Conservation (phyloP, 2,329 filamentous ascomycete genomes). For the Stemphylium beticola region DNA sequence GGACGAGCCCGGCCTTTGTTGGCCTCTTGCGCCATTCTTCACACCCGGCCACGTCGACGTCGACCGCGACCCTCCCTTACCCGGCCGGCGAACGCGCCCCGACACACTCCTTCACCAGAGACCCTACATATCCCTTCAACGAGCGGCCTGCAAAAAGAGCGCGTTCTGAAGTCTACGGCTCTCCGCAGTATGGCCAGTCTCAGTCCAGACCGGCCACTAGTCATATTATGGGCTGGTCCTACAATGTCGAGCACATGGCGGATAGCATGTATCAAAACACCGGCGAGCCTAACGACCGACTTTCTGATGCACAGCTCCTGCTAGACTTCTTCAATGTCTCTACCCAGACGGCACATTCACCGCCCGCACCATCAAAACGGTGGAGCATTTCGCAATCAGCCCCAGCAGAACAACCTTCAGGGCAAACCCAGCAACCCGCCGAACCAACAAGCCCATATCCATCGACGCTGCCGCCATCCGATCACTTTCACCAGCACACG, state of each 20-base stretch:
- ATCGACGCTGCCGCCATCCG: conserved; percentile 9
- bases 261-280: conserved; percentile 42
- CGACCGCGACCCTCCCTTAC: conserved; percentile 27
- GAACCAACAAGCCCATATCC: conserved; percentile 20
- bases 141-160: conserved; percentile 66
- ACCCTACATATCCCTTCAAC: conserved; percentile 22
- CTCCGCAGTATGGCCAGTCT: conserved; percentile 46
- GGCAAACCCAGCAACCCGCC: conserved; percentile 12
- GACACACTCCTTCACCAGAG: conserved; percentile 26
- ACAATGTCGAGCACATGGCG: conserved; percentile 49
- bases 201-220: conserved; percentile 56
- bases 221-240: conserved; percentile 50
- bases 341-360: conserved; percentile 36
- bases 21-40: conserved; percentile 31
- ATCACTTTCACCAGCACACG: conserved; percentile 14
- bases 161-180: conserved; percentile 63
- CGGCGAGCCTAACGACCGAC: conserved; percentile 42
- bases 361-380: conserved; percentile 36
- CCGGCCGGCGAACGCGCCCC: conserved; percentile 30
- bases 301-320: conserved; percentile 56
- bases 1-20: conserved; percentile 43
- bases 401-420: conserved; percentile 11
- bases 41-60: conserved; percentile 25
- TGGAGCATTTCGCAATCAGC: conserved; percentile 35
- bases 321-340: conserved; percentile 51